Evolutionary conservation across 2,329 filamentous ascomycete genomes (phyloP), one percentile per base, ranked within the genome.

Genomic region (Fusarium sp.): DNA sequence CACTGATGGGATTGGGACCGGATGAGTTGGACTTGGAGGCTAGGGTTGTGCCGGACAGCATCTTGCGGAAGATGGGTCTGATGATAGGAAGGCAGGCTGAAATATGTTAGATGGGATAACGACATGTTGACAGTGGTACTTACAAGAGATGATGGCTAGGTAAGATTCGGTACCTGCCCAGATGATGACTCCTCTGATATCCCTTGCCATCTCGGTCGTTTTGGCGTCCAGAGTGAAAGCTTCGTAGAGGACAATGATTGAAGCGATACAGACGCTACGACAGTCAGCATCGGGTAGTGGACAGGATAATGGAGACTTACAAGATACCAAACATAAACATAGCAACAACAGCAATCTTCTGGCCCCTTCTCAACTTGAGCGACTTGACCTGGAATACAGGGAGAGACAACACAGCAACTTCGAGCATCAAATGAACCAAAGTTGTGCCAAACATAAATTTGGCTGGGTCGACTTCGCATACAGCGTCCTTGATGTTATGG

Each of bases 241-340:
- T 34, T 69, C 66, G 2, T 66, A 49, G 22, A 69, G 61, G 8
- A 69, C 66, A 4, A 69, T 57, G 4, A 69, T 53, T 7, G 66
- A 69, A 1, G 66, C 66, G 0, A 46, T 40, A 42, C 66, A 69
- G 37, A 69, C 65, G 24, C 65, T 69, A 6, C 18, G 6, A 9
- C 24, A 24, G 4, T 24, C 24, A 24, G 24, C 24, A 24, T 24
- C 24, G 24, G 24, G 24, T 24, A 24, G 24, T 24, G 4, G 4
- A 24, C 24, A 24, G 24, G 24, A 24, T 4, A 24, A 24, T 24
- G 24, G 24, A 24, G 6, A 24, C 24, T 24, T 24, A 24, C 66
- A 69, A 69, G 56, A 69, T 69, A 69, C 66, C 66, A 57, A 69
- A 69, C 66, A 69, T 69, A 14, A 69, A 69, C 51, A 69, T 46